Evolutionary conservation across 176 grass and related monocot genomes (phyloP), one percentile per base, ranked within the genome.

Genomic region (Oryza nivara): DNA sequence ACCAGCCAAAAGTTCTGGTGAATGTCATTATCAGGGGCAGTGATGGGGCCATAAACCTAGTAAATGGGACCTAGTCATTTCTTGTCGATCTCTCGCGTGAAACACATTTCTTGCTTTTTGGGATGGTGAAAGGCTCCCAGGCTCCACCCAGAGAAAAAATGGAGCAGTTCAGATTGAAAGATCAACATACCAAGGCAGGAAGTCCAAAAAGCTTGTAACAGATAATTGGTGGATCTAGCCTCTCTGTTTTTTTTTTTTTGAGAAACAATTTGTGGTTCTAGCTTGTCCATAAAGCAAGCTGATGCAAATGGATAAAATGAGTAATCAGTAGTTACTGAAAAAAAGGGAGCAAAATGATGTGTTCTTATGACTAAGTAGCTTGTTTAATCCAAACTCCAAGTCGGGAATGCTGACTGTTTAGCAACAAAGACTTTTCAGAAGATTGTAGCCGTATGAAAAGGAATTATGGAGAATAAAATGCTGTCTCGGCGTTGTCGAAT

Each of bases 401-500:
- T 20, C 43, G 25, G 6, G 20, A 46, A 47, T 72, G 70, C 13
- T 26, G 12, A 28, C 44, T 72, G 70, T 43, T 72, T 45, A 72
- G 40, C 40, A 44, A 45, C 69, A 45, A 72, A 72, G 10, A 45
- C 20, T 14, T 5, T 54, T 54, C 51, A 23, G 9, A 28, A 30
- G 22, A 74, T 4, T 48, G 11, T 32, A 23, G 7, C 20, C 56
- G 10, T 74, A 2, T 1, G 65, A 74, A 74, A 10, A 49, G 41
- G 28, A 66, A 23, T 13, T 11, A 74, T 9, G n/a, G 74, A 74
- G 56, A 83, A 65, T 17, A 10, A 74, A 13, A 66, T 66, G 81
- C 26, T 5, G 3, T 4, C 58, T 75, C 60, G 23, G 9, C 25
- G 8, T 12, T 6, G 17, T 48, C 17, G 23, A 75, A 67, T 14